Base-by-base conservation (phyloP, 345 rosid genomes). In the Citropsis articulata region DNA sequence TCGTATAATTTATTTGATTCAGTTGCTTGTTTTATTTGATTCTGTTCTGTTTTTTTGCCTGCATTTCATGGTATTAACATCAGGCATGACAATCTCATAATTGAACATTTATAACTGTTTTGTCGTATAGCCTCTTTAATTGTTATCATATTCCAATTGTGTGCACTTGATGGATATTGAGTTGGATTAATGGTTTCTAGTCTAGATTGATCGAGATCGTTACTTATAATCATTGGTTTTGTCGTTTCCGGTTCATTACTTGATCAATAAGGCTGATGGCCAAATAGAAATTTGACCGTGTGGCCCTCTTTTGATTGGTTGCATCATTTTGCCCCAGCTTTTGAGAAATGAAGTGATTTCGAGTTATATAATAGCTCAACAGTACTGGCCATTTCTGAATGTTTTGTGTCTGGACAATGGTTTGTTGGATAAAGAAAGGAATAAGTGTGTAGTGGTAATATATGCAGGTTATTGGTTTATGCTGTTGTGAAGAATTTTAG, bases 21-120 rank as follows among this genome's bases (percentile, higher is more conserved):
- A 6, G 6, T 69, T 62, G 45, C 27, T 48, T 48, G 35, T 35
- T 63, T 63, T 65, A 71, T 75, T 71, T 18, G 57, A 77, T 69
- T 42, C 45, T 31, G 45, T 45, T 48, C 30, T 8, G 3, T 75
- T 68, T 48, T 68, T 48, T 62, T 25, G 36, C 69, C 27, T 56
- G 48, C 25, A 24, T 31, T 53, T 60, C 7, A 56, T 65, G 57
- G 31, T 59, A 27, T 38, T 13, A 6, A 66, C 66, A 66, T 69
- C 65, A 68, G 21, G 55, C 71, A 48, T 79, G 13, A 71, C 60
- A 36, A 61, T 45, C 73, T 53, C 53, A 64, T 14, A 14, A 16
- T 62, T 25, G 40, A 55, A 40, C 33, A 18, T 10, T 36, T 21
- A 4, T 71, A n/a, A 24, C 71, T 69, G 25, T 75, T 28, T 56